A percentile compares a stretch with the other conserved stretches of the same genome.
Evolutionary conservation across 805 yeast genomes (phyloP).

Genomic region (Metschnikowia proteae): DNA sequence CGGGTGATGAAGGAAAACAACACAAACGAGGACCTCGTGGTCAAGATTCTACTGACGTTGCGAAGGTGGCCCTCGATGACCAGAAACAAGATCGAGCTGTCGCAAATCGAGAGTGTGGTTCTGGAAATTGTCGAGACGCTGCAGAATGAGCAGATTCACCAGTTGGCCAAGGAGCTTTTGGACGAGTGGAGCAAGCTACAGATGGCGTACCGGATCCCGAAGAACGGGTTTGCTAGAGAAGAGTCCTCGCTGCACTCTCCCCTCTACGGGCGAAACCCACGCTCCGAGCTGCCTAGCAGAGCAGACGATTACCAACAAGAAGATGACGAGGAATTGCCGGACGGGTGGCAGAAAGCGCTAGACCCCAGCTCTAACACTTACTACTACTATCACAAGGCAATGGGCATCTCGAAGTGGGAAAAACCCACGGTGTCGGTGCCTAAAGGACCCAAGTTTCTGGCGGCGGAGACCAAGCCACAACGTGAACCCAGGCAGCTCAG

Average conservation of each 20-base stretch:
- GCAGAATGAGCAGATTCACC: slow-evolving; percentile 25
- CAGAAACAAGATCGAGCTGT: slow-evolving; percentile 69
- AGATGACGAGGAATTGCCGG: slow-evolving; percentile 41
- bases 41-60: slow-evolving; percentile 56
- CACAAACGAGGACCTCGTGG: slow-evolving; percentile 38
- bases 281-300: slow-evolving; percentile 15
- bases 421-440: slow-evolving; percentile 44
- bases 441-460: slow-evolving; percentile 25
- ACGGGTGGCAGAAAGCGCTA: slow-evolving; percentile 62
- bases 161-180: slow-evolving; percentile 44
- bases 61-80: slow-evolving; percentile 54
- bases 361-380: slow-evolving; percentile 42
- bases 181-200: slow-evolving; percentile 69
- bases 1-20: slow-evolving; percentile 46
- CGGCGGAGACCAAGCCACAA: slow-evolving; percentile 5
- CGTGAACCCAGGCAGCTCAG: neutral
- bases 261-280: slow-evolving; percentile 11
- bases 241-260: slow-evolving; percentile 11
- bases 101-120: slow-evolving; percentile 67
- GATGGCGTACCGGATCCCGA: slow-evolving; percentile 83
- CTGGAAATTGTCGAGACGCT: slow-evolving; percentile 32
- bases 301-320: slow-evolving; percentile 13
- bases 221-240: slow-evolving; percentile 31
- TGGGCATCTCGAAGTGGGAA: slow-evolving; percentile 56
- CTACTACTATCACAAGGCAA: slow-evolving; percentile 54